Percentiles rank a stretch among this genome's conserved stretches.
These are phyloP conservation scores for Pseudoneurospora amorphoporcata DNA, from an alignment of 495 filamentous ascomycete species.

Conservation along the genomic window DNA sequence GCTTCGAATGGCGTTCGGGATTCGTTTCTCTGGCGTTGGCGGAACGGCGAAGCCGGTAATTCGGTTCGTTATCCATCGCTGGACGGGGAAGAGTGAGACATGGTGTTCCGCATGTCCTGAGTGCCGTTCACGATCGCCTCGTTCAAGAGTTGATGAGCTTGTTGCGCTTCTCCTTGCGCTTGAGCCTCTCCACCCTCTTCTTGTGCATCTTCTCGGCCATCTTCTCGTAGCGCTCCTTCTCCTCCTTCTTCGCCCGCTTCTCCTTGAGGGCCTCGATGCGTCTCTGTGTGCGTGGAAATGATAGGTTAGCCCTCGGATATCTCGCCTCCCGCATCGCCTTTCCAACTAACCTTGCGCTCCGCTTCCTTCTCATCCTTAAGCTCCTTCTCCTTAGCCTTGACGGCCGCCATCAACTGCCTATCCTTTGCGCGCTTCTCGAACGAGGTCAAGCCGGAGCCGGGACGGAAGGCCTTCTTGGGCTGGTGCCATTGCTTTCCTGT, in stretches of 20 bases:
- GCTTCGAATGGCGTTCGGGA: neutral
- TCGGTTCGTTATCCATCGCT: neutral
- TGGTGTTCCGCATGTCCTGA: neutral
- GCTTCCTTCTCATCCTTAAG: constrained; percentile 93
- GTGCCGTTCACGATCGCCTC: neutral
- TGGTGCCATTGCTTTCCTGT: constrained; percentile 92
- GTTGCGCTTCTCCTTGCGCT: constrained; percentile 93
- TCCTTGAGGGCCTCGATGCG: constrained; percentile 72
- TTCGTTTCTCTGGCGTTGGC: neutral
- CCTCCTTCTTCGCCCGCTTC: constrained; percentile 73
- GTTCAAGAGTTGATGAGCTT: constrained; percentile 84
- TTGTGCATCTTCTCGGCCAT: constrained; percentile 96
- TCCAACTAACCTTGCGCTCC: constrained; percentile 59
- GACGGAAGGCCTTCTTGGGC: constrained; percentile 77
- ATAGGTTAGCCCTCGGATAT: constrained; percentile 2
- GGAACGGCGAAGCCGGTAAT: neutral
- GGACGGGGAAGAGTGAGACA: neutral
- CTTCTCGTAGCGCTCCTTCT: constrained; percentile 87
- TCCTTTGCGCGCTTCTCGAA: constrained; percentile 64
- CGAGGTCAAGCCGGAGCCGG: constrained; percentile 59
- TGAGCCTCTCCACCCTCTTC: constrained; percentile 86
- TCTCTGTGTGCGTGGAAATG: constrained; percentile 36
- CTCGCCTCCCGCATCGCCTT: neutral
- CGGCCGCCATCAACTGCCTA: constrained; percentile 52
- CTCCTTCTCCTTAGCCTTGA: constrained; percentile 85